phyloP scores from a whole-genome alignment of 352 stramenopile genomes.

The Stephanocyclus meneghinianus region DNA sequence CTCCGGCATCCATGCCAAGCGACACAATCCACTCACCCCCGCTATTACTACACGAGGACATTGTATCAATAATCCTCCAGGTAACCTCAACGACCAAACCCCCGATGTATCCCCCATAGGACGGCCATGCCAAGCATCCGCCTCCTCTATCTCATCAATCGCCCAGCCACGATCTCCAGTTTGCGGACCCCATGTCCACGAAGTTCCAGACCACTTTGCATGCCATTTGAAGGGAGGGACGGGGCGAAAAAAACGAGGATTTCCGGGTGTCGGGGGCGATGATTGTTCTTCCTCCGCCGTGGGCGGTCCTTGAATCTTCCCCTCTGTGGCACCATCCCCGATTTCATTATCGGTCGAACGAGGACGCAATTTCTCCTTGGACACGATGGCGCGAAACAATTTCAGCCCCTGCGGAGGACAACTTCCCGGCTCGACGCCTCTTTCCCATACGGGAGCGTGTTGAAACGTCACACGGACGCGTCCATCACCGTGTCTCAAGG shows the following conservation, averaged over 20 bases:
- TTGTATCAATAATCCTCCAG: slow-evolving; percentile 72
- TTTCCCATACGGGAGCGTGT: slow-evolving; percentile 79
- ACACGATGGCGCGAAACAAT: slow-evolving; percentile 71
- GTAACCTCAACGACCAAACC: slow-evolving; percentile 68
- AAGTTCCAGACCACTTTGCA: slow-evolving; percentile 72
- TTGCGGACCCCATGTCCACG: slow-evolving; percentile 77
- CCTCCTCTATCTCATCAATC: slow-evolving; percentile 72
- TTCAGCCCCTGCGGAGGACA: slow-evolving; percentile 79
- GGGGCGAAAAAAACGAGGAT: slow-evolving; percentile 71
- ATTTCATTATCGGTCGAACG: slow-evolving; percentile 6
- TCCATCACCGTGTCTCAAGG: slow-evolving; percentile 70
- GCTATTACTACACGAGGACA: slow-evolving; percentile 67
- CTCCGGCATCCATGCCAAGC: slow-evolving; percentile 76
- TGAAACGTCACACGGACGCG: slow-evolving; percentile 76
- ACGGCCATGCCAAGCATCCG: slow-evolving; percentile 77
- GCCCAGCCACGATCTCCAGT: slow-evolving; percentile 76
- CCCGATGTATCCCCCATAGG: slow-evolving; percentile 62
- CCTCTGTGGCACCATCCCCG: slow-evolving; percentile 17
- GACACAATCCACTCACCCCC: slow-evolving; percentile 60
- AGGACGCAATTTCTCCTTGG: slow-evolving; percentile 60
- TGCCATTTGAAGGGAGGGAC: slow-evolving; percentile 80
- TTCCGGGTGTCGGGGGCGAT: slow-evolving; percentile 46
- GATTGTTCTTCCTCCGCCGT: slow-evolving; percentile 59
- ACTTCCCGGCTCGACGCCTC: slow-evolving; percentile 65
- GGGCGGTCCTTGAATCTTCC: slow-evolving; percentile 49